These are phyloP conservation scores for Collybia sp. DNA, from an alignment of 768 basidiomycete genomes.

Conservation along the genomic window DNA sequence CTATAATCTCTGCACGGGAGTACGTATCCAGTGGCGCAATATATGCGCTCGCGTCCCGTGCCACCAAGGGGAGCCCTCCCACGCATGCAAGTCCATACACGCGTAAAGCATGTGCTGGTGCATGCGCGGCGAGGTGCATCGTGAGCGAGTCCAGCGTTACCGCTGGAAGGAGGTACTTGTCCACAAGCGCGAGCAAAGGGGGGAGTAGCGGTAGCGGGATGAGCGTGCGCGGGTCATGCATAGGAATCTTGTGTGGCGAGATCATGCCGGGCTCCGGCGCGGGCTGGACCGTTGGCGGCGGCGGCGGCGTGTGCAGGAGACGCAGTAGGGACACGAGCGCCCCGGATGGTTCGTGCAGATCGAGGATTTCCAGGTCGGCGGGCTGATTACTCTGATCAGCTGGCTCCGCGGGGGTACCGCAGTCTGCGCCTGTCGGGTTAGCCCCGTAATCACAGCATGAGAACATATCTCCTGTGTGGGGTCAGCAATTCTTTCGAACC, in stretches of 20 bases:
- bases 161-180: constrained; percentile 60
- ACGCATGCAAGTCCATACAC: constrained; percentile 55
- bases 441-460: constrained; percentile 47
- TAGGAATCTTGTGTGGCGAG: constrained; percentile 20
- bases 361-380: constrained; percentile 32
- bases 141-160: constrained; percentile 37
- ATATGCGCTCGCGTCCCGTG: constrained; percentile 54
- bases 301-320: constrained; percentile 51
- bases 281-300: constrained; percentile 32
- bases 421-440: too few species aligned
- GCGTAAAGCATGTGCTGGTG: constrained; percentile 43
- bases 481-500: not conserved
- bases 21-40: constrained; percentile 57
- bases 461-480: constrained; percentile 61
- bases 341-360: constrained; percentile 49
- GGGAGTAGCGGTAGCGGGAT: constrained; percentile 65
- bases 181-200: constrained; percentile 47
- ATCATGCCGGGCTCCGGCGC: constrained; percentile 22
- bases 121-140: constrained; percentile 52
- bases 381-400: constrained; percentile 9
- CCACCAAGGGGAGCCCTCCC: constrained; percentile 40
- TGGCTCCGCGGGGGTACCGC: too few species aligned
- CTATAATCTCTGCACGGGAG: constrained; percentile 39
- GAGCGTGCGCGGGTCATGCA: constrained; percentile 38
- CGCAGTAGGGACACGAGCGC: constrained; percentile 46